Base-by-base conservation (phyloP, 495 filamentous ascomycete species). In the Neurospora tetrasperma region DNA sequence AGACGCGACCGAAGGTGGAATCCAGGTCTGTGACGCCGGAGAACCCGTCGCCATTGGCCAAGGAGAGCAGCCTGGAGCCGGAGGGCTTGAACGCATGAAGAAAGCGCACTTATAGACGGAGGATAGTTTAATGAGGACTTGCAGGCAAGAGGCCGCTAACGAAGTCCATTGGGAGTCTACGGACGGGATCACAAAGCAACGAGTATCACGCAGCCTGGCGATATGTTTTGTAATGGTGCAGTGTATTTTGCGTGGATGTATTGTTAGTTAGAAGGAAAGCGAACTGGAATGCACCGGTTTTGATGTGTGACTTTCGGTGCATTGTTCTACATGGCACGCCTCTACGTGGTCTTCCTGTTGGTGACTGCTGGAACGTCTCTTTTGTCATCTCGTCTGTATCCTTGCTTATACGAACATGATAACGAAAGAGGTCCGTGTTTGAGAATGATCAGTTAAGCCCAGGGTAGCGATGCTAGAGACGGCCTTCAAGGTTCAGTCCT, bases 21-120 rank as follows among this genome's bases (percentile, higher is more conserved):
- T 84, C 83, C 9, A 75, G 85, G 72, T 86, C 84, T 66, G 82
- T 84, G 10, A 86, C 86, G 39, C 86, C 86, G 12, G 86, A 88
- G 70, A 80, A 81, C 5, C 81, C 82, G 8, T 87, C 85, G 23
- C 86, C 86, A 20, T 76, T 88, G 74, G 84, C 82, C 23, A 82
- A 80, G 70, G 82, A 86, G 71, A 86, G 83, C 74, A 87, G 83
- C 72, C n/a, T 43, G 20, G 74, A 39, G n/a, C 69, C 71, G n/a
- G 27, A 62, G 12, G 27, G 54, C 14, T 35, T 1, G 23, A 35
- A 31, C 6, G 6, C 27, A 62, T 62, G 27, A 62, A 54, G 9
- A 23, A 59, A 23, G 27, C 27, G 6, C 5, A 20, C 23, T 35
- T 35, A 35, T 62, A 62, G 54, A 35, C 6, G 23, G 48, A 14